These are phyloP conservation scores for Iris pallida DNA, from an alignment of 116 monocot genomes.

Conservation along the genomic window DNA sequence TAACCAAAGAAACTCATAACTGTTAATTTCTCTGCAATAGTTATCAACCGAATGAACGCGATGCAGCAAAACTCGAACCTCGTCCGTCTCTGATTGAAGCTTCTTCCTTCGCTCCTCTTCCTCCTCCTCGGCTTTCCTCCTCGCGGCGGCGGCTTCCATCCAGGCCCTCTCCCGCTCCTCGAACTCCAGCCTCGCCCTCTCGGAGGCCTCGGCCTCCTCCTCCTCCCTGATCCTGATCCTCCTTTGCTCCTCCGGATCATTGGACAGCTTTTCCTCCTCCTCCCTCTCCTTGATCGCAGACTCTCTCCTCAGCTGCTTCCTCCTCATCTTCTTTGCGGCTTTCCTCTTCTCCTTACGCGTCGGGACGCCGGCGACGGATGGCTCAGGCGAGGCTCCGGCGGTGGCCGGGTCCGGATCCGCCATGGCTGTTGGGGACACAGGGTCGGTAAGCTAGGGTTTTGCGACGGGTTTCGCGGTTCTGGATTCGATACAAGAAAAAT, in stretches of 20 bases:
- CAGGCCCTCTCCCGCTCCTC: constrained; percentile 81
- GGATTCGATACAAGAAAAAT: no score
- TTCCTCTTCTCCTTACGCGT: constrained; percentile 80
- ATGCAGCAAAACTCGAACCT: constrained; percentile 7
- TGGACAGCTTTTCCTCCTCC: constrained; percentile 46
- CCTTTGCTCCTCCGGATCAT: constrained; percentile 71
- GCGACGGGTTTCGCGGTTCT: no score
- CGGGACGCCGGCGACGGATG: constrained; percentile 3
- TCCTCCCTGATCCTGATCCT: constrained; percentile 35
- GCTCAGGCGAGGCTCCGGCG: constrained; percentile 6
- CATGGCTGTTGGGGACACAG: background rate
- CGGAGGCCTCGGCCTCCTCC: constrained; percentile 60
- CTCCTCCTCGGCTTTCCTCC: constrained; percentile 26
- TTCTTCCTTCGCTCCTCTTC: constrained; percentile 26
- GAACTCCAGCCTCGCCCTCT: constrained; percentile 57
- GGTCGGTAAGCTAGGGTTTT: no score
- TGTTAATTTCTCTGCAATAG: no score
- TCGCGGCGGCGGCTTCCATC: constrained; percentile 48
- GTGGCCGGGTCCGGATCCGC: constrained; percentile 12
- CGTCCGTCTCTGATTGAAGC: constrained; percentile 14
- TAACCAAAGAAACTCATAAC: no score
- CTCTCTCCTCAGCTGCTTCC: constrained; percentile 63
- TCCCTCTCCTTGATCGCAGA: constrained; percentile 49
- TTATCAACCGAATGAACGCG: no score
- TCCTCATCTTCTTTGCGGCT: constrained; percentile 69